phyloP scores from a whole-genome alignment of 768 basidiomycete species.

The Boletus sensibilis region DNA sequence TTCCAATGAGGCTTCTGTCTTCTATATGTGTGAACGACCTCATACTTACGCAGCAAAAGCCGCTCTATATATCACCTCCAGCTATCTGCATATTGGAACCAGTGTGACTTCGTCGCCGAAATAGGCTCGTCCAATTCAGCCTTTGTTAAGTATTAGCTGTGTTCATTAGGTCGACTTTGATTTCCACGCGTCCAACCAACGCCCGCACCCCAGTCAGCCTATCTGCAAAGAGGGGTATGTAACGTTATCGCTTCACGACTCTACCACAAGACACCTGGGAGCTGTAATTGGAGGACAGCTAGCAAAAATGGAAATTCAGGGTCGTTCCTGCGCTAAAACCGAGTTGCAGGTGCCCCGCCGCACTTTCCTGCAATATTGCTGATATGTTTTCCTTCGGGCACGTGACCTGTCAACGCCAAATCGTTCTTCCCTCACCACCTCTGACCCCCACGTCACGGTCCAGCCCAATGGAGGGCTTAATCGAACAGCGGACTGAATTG shows the following conservation, averaged over 20 bases:
- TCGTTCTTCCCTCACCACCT: not conserved
- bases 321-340: slow-evolving; percentile 1
- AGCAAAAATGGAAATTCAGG: not conserved
- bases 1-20: slow-evolving; percentile 10
- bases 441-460: slow-evolving; percentile 8
- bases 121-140: not conserved
- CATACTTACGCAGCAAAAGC: slow-evolving; percentile 7
- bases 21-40: slow-evolving; percentile 20
- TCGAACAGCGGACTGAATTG: slow-evolving; percentile 11
- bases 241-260: not conserved
- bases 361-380: not conserved
- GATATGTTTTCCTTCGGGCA: slow-evolving; percentile 20
- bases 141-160: not conserved
- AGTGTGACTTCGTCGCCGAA: not conserved
- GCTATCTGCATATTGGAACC: slow-evolving; percentile 3
- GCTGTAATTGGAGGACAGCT: not conserved
- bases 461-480: not conserved
- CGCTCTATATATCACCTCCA: slow-evolving; percentile 14
- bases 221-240: not conserved
- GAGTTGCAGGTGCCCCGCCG: not conserved
- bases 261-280: not conserved
- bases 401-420: slow-evolving; percentile 22
- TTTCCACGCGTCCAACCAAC: slow-evolving; percentile 11
- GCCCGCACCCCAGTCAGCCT: slow-evolving; percentile 6
- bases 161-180: not conserved